Percentiles rank a stretch among this genome's conserved stretches.
Conservation (phyloP, 768 basidiomycete species). For the Boletus reticulatus region DNA sequence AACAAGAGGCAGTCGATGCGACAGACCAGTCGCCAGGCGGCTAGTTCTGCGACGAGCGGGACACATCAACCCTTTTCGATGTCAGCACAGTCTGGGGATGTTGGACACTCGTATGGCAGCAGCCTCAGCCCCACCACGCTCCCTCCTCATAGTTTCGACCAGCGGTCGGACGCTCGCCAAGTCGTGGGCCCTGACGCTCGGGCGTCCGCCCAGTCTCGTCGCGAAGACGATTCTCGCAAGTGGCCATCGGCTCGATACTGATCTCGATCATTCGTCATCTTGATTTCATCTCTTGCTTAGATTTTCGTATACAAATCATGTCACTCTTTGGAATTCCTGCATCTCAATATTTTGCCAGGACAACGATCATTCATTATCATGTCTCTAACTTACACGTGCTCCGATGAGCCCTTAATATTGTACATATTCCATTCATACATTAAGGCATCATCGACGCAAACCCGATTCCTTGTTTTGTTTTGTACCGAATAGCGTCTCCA, state of each 20-base stretch:
- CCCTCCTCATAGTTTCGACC: slow-evolving; percentile 36
- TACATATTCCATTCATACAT: slow-evolving; percentile 34
- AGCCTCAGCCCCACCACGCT: slow-evolving; percentile 31
- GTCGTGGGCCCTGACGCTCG: slow-evolving; percentile 31
- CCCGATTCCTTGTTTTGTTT: slow-evolving; percentile 17
- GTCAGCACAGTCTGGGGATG: slow-evolving; percentile 33
- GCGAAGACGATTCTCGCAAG: slow-evolving; percentile 47
- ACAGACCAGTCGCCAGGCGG: slow-evolving; percentile 66
- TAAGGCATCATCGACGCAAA: slow-evolving; percentile 30
- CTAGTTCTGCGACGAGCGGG: slow-evolving; percentile 42
- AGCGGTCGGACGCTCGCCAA: slow-evolving; percentile 41
- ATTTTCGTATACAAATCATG: slow-evolving; percentile 34
- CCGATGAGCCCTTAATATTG: slow-evolving; percentile 33
- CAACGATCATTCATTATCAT: slow-evolving; percentile 38
- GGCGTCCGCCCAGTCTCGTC: slow-evolving; percentile 38
- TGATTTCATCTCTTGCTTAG: slow-evolving; percentile 36
- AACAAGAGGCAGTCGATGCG: slow-evolving; percentile 84
- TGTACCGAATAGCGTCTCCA: slow-evolving; percentile 26
- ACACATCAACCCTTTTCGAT: slow-evolving; percentile 52
- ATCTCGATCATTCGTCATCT: slow-evolving; percentile 35
- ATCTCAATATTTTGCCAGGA: slow-evolving; percentile 32
- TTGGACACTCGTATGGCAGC: slow-evolving; percentile 35
- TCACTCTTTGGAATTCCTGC: slow-evolving; percentile 33
- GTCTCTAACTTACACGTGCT: slow-evolving; percentile 34
- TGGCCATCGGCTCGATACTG: slow-evolving; percentile 47